A percentile compares a stretch with the other conserved stretches of the same genome.
Conservation (phyloP, 2,329 filamentous ascomycete genomes). For the Grosmannia clavigera region DNA sequence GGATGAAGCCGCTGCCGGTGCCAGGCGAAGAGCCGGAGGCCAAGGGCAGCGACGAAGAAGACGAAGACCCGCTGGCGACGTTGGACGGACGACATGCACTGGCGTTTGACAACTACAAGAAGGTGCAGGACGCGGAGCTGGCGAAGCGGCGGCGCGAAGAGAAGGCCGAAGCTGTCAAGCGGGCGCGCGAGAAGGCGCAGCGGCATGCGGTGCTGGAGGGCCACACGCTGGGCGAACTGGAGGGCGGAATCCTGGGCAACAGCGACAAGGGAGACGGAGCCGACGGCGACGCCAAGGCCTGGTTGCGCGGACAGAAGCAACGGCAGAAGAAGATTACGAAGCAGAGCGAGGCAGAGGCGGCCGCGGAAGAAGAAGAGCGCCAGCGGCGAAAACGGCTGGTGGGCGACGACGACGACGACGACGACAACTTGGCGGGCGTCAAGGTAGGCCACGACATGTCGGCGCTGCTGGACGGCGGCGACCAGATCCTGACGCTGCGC, state of each 20-base stretch:
- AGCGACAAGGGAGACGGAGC: constrained; percentile 13
- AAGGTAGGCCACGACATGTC: constrained; percentile 81
- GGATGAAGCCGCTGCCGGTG: constrained; percentile 79
- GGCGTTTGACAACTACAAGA: constrained; percentile 60
- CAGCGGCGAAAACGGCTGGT: not conserved
- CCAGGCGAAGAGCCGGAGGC: constrained; percentile 41
- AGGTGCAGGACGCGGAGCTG: constrained; percentile 55
- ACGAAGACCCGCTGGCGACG: constrained; percentile 67
- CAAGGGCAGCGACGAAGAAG: constrained; percentile 25
- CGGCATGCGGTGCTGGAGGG: constrained; percentile 67
- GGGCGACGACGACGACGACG: constrained; percentile 62
- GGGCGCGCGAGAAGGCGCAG: constrained; percentile 72
- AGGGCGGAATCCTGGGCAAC: constrained; percentile 44
- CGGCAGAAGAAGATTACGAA: constrained; percentile 83
- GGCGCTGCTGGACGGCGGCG: constrained; percentile 68
- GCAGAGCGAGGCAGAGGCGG: constrained; percentile 66
- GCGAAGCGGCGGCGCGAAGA: constrained; percentile 70
- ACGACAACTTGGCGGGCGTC: constrained; percentile 76
- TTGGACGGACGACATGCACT: constrained; percentile 68
- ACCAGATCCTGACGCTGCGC: constrained; percentile 89
- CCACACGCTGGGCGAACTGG: constrained; percentile 67
- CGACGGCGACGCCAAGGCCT: constrained; percentile 67
- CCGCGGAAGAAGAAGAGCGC: constrained; percentile 36
- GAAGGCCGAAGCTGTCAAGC: constrained; percentile 72
- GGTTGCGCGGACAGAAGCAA: constrained; percentile 85